Conservation (phyloP, 257 asterid species). For the Perilla frutescens region DNA sequence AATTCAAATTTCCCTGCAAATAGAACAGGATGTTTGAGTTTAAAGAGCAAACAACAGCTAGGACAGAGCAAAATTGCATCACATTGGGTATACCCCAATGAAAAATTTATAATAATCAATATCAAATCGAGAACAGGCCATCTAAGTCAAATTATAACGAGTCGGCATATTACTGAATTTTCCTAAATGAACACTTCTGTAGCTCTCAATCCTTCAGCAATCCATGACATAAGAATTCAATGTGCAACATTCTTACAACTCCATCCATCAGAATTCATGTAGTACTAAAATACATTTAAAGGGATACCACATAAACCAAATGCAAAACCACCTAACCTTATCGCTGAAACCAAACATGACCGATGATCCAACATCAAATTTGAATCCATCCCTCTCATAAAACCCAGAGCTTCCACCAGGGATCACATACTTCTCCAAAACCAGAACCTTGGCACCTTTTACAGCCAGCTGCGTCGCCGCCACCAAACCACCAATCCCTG, state of each 20-base stretch:
- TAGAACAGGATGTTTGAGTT: conserved; percentile 9
- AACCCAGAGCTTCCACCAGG: conserved; percentile 99
- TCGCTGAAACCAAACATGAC: conserved; percentile 99
- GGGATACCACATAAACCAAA: background rate
- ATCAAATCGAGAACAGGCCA: background rate
- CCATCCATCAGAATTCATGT: background rate
- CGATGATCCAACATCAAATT: conserved; percentile 95
- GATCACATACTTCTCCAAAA: conserved; percentile 90
- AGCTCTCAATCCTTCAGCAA: conserved; percentile 7
- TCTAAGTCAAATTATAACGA: background rate
- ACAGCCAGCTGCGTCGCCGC: conserved; percentile 97
- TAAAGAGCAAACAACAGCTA: background rate
- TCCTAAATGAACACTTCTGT: background rate
- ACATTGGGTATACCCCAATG: background rate
- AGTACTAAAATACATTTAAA: background rate
- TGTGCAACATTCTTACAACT: background rate
- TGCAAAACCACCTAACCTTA: conserved; percentile 62
- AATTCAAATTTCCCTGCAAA: conserved; percentile 87
- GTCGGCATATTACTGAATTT: too few species aligned
- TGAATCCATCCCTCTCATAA: conserved; percentile 86
- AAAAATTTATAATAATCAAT: conserved; percentile 2
- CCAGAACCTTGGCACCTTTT: conserved; percentile 90
- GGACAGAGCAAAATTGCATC: background rate
- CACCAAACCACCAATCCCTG: conserved; percentile 96
- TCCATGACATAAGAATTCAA: background rate